phyloP scores from a whole-genome alignment of 495 filamentous ascomycete genomes.

The Trypethelium eluteriae region DNA sequence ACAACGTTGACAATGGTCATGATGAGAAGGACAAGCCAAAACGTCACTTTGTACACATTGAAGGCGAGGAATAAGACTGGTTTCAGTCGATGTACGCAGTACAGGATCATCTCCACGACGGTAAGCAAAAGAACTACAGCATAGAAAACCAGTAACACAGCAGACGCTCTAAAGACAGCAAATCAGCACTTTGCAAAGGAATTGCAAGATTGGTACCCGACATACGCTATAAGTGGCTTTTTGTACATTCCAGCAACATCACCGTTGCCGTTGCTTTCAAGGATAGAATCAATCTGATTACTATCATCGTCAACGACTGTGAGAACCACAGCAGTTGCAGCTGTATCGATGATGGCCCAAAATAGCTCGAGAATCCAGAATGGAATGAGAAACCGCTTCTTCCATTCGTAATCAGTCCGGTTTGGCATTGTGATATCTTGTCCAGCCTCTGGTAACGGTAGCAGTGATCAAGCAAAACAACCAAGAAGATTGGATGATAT shows the following conservation, averaged over 20 bases:
- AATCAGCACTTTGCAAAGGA: background rate
- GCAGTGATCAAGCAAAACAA: background rate
- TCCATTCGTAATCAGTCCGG: background rate
- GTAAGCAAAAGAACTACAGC: background rate
- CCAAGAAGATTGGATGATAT: background rate
- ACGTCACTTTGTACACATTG: background rate
- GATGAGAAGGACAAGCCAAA: background rate
- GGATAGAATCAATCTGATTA: background rate
- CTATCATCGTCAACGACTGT: background rate
- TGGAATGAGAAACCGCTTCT: slow-evolving; percentile 1
- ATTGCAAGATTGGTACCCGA: background rate
- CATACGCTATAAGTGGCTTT: background rate
- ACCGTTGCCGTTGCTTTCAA: background rate
- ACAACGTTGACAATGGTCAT: background rate
- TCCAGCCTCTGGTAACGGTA: too few species aligned
- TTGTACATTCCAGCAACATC: background rate
- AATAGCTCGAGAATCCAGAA: slow-evolving; percentile 1
- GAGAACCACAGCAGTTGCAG: background rate
- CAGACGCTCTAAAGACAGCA: background rate
- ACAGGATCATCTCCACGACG: background rate
- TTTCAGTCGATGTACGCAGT: background rate
- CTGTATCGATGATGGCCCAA: background rate
- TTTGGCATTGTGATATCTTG: background rate
- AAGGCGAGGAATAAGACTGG: background rate
- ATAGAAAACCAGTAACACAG: background rate